Base-by-base conservation (phyloP, 179 eudicot species). In the Drosera spatulata region DNA sequence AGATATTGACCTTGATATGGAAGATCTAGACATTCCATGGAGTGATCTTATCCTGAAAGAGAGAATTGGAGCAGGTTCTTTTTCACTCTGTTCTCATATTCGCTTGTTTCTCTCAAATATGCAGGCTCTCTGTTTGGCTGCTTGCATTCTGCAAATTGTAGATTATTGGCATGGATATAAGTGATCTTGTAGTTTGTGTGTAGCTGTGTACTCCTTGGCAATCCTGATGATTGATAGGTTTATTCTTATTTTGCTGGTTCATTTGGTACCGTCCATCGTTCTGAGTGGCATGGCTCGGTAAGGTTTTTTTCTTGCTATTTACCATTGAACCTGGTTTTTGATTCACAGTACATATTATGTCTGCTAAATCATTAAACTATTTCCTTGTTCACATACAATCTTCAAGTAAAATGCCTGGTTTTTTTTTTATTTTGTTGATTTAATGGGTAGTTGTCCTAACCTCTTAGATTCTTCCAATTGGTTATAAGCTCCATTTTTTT, bases 201-300 rank as follows among this genome's bases (percentile, higher is more conserved):
- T 22, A 22, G 33, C 33, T 22, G 33, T 22, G 33, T 22, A 22
- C 33, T 22, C 33, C 33, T 22, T 22, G 33, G 33, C 1, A 22
- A 22, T 22, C 33, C 33, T 22, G 33, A 39, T 12, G 54, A 44
- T 57, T 22, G 63, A 43, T 39, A n/a, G 45, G 51, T 56, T 37
- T 10, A n/a, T 61, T 59, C 15, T 67, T 55, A 50, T 56, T 49
- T 69, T 71, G 37, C 83, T 88, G 99, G 99, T 72, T 93, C 99
- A 40, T 93, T 93, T 77, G 99, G 99, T 60, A 82, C 88, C 54
- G 99, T 93, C 54, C 86, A 93, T 69, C 99, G 90, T 62, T 97
- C 85, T 62, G 95, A 91, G 67, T 91, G 96, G 96, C 76, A 85
- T 77, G 95, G 87, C 50, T 88, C 84, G 64, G 98, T 93, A 71